A percentile compares a stretch with the other conserved stretches of the same genome.
phyloP scores from a whole-genome alignment of 2,329 filamentous ascomycete species.

The Aureobasidium sp. region DNA sequence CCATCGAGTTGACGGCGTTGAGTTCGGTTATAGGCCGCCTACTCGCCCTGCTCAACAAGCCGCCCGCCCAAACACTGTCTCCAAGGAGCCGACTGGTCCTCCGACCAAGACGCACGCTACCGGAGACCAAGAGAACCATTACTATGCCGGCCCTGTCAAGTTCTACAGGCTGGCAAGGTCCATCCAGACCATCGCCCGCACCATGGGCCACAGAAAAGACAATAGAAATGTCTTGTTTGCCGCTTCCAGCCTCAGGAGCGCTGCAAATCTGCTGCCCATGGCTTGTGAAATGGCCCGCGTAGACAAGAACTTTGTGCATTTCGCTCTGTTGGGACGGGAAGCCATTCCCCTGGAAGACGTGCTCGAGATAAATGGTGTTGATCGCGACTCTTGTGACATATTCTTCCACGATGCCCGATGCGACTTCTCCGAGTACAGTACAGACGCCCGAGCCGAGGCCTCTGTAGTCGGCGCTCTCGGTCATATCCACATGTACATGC shows the following conservation, averaged over 20 bases:
- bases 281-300: slow-evolving; percentile 76
- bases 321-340: slow-evolving; percentile 67
- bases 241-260: slow-evolving; percentile 64
- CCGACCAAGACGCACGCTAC: slow-evolving; percentile 6
- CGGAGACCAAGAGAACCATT: slow-evolving; percentile 30
- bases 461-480: slow-evolving; percentile 57
- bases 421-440: slow-evolving; percentile 62
- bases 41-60: not conserved
- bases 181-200: slow-evolving; percentile 51
- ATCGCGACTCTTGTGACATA: slow-evolving; percentile 56
- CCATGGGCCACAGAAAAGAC: slow-evolving; percentile 41
- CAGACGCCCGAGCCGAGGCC: slow-evolving; percentile 59
- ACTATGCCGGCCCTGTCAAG: slow-evolving; percentile 62
- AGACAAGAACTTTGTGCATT: slow-evolving; percentile 67
- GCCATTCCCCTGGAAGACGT: slow-evolving; percentile 62
- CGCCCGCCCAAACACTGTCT: not conserved
- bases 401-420: slow-evolving; percentile 66
- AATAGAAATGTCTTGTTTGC: slow-evolving; percentile 74
- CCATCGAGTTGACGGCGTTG: slow-evolving; percentile 13
- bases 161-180: slow-evolving; percentile 58
- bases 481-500: slow-evolving; percentile 65
- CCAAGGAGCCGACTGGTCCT: slow-evolving; percentile 15
- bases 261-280: slow-evolving; percentile 64
- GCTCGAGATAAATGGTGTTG: slow-evolving; percentile 70
- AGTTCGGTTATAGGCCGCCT: slow-evolving; percentile 14